phyloP scores from a whole-genome alignment of 2,329 filamentous ascomycete genomes.

The Fusarium verrucosum region DNA sequence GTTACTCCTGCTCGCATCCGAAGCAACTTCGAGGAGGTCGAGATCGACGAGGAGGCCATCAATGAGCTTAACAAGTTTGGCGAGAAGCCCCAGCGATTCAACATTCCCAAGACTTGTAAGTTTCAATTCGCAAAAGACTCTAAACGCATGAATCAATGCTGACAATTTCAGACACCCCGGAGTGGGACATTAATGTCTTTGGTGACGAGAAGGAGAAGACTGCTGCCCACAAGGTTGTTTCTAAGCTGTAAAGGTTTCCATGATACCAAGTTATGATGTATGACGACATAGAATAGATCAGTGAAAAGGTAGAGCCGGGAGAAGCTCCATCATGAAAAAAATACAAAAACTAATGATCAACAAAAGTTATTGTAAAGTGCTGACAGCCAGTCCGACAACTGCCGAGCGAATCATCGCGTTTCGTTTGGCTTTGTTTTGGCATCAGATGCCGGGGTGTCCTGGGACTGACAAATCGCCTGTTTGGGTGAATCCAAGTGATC shows the following conservation, averaged over 20 bases:
- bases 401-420: neutral
- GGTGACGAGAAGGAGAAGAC: constrained; percentile 61
- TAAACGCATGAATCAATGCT: neutral
- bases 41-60: constrained; percentile 67
- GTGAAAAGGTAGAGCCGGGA: neutral
- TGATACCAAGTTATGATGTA: constrained; percentile 32
- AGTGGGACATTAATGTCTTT: constrained; percentile 67
- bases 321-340: neutral
- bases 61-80: constrained; percentile 70
- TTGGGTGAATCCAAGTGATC: neutral
- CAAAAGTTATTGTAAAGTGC: neutral
- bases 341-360: constrained; percentile 24
- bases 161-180: constrained; percentile 54
- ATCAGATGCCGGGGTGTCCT: constrained; percentile 1
- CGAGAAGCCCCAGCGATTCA: constrained; percentile 58
- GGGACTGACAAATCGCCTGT: neutral
- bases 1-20: constrained; percentile 74
- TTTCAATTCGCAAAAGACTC: neutral
- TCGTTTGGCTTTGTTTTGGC: neutral
- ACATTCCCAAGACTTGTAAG: constrained; percentile 56
- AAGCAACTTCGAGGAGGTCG: constrained; percentile 74
- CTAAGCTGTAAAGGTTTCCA: constrained; percentile 42
- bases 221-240: constrained; percentile 59
- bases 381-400: neutral
- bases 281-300: constrained; percentile 29